Conservation (phyloP, 192 early-diverging fungal genomes). For the Backusella psychrophila region DNA sequence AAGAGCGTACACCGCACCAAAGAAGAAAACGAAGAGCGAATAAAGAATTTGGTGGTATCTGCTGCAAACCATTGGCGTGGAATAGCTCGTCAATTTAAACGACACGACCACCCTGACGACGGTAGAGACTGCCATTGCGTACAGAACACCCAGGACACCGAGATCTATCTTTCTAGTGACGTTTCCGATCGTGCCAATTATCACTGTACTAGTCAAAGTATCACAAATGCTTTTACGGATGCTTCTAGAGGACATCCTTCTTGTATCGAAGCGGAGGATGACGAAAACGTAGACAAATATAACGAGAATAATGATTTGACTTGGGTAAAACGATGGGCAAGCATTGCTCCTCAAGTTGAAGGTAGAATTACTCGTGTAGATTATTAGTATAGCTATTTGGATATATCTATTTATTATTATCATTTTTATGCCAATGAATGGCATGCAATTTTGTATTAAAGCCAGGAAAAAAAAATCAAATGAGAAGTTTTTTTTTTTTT, state of each 20-base stretch:
- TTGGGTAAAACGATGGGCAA: constrained; percentile 55
- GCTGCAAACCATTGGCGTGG: constrained; percentile 21
- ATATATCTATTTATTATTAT: not conserved
- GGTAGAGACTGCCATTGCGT: not conserved
- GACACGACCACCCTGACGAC: constrained; percentile 1
- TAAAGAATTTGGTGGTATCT: not conserved
- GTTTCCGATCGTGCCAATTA: not conserved
- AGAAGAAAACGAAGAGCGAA: constrained; percentile 12
- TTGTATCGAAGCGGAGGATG: constrained; percentile 40
- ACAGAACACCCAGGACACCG: not conserved
- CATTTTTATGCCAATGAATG: not conserved
- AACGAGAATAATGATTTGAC: not conserved
- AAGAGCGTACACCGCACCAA: not conserved
- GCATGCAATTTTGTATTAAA: not conserved
- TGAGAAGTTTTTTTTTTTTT: not conserved
- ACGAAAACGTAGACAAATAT: constrained; percentile 39
- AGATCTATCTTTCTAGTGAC: not conserved
- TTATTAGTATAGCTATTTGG: not conserved
- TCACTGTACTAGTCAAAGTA: constrained; percentile 10
- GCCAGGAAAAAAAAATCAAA: not conserved
- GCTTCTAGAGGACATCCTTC: constrained; percentile 20
- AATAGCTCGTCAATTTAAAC: not conserved
- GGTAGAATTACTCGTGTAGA: constrained; percentile 46
- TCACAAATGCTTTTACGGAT: constrained; percentile 22
- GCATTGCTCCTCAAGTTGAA: constrained; percentile 49